Evolutionary conservation across 2,329 filamentous ascomycete genomes (phyloP).

Genomic region (Capronia americana): DNA sequence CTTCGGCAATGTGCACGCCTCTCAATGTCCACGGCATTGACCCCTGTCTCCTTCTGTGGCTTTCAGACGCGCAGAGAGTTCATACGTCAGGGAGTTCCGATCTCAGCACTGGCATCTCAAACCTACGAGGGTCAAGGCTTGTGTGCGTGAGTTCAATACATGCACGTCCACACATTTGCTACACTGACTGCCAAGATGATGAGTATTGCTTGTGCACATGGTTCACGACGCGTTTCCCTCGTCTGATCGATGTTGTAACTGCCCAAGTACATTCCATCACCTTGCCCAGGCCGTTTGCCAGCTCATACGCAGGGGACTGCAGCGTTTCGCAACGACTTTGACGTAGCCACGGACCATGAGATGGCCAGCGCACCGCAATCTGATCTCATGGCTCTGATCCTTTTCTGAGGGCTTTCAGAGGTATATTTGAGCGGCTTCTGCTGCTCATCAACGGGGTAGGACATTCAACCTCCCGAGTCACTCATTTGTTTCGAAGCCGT

Average conservation of each 20-base stretch:
- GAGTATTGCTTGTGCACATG: neutral
- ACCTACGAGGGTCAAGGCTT: neutral
- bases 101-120: neutral
- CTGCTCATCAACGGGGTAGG: neutral
- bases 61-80: neutral
- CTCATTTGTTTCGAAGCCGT: neutral
- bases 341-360: neutral
- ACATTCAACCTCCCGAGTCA: neutral
- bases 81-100: neutral
- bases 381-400: neutral
- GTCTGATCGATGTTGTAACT: neutral
- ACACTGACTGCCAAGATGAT: neutral
- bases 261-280: neutral
- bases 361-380: neutral
- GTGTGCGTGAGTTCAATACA: neutral
- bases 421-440: neutral
- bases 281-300: neutral
- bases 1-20: neutral
- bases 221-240: neutral
- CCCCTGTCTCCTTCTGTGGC: neutral
- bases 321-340: neutral
- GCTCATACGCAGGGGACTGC: neutral
- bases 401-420: neutral
- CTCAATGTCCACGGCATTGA: neutral
- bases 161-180: neutral